Percentiles rank a stretch among this genome's conserved stretches.
These are phyloP conservation scores for Dalbergia oliveri DNA, from an alignment of 306 rosid genomes.

Conservation along the genomic window DNA sequence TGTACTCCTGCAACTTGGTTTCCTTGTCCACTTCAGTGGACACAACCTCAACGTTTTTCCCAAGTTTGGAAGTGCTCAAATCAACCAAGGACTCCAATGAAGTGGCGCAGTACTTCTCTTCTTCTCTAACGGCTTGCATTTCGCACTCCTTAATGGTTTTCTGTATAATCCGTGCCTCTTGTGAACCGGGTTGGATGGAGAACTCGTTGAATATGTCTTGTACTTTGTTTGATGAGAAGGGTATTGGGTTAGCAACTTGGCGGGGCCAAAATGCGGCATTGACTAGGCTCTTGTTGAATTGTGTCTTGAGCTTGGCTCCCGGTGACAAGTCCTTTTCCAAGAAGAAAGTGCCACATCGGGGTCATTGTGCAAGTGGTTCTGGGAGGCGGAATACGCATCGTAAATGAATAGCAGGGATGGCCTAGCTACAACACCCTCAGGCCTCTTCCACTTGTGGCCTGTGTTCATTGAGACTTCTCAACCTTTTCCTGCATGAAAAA, in stretches of 20 bases:
- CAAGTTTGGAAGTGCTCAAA: slow-evolving; percentile 72
- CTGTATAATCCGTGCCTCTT: slow-evolving; percentile 55
- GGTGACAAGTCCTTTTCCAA: slow-evolving; percentile 63
- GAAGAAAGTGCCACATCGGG: slow-evolving; percentile 75
- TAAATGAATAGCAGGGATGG: slow-evolving; percentile 28
- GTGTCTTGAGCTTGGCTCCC: slow-evolving; percentile 54
- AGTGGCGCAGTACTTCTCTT: slow-evolving; percentile 83
- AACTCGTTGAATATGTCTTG: slow-evolving; percentile 48
- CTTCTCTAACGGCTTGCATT: slow-evolving; percentile 43
- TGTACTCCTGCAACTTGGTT: slow-evolving; percentile 52
- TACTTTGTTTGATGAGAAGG: slow-evolving; percentile 70
- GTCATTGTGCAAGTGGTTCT: slow-evolving; percentile 64
- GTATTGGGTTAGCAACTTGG: slow-evolving; percentile 50
- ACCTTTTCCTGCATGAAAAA: slow-evolving; percentile 46
- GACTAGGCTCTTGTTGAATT: slow-evolving; percentile 54
- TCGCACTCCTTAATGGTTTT: slow-evolving; percentile 72
- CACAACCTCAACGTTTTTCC: slow-evolving; percentile 56
- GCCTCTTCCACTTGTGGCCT: slow-evolving; percentile 63
- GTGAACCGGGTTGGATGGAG: slow-evolving; percentile 55
- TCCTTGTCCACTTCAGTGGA: slow-evolving; percentile 70
- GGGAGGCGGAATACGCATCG: slow-evolving; percentile 46
- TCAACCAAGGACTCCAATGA: slow-evolving; percentile 91
- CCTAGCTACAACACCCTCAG: slow-evolving; percentile 54
- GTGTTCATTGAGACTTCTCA: slow-evolving; percentile 67
- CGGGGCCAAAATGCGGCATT: slow-evolving; percentile 65